Evolutionary conservation across 2,329 filamentous ascomycete genomes (phyloP), one percentile per base, ranked within the genome.

Genomic region (Mollisia scopiformis): DNA sequence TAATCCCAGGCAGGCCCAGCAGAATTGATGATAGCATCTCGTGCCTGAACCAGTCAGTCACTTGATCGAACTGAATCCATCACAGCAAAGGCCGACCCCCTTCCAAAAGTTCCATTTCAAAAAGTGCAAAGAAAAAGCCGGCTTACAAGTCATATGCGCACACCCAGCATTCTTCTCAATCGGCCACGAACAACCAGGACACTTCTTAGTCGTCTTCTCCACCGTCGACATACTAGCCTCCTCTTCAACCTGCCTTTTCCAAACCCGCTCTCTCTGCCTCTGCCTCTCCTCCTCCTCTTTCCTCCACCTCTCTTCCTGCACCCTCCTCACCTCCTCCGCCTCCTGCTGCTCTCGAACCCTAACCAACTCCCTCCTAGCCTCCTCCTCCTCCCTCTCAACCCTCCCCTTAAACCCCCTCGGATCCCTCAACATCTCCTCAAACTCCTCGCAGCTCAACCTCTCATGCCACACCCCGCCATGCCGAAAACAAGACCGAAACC

Each of bases 121-220:
- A 43, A 11, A 37, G 1, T 23, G 11, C 4, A 43, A 31, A 51
- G 21, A 13, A 27, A n/a, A 21, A 31, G 4, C 11, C 14, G 39
- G 57, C 62, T 64, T 35, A 66, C 64, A 66, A 11, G 62, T 64
- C 60, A 66, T 62, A 49, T 66, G 64, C 16, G 49, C 35, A 33
- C 64, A 66, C 2, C 64, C 62, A 10, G 25, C 6, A 58, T 62
- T 57, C 37, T 66, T 66, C 52, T 64, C 55, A 33, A 66, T 62
- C 6, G 43, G 58, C 53, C 50, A 57, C 8, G 43, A 21, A 39
- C 64, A 66, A 5, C 54, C 53, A 16, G 56, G 61, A 30, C 56
- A 58, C 30, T 19, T 31, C 27, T 63, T 63, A 2, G 61, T 63
- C 6, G 61, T 63, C 6, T 33, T 39, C n/a, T 63, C 16, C 21